phyloP scores from a whole-genome alignment of 2,329 filamentous ascomycete species.

The Phialemonium atrogriseum region DNA sequence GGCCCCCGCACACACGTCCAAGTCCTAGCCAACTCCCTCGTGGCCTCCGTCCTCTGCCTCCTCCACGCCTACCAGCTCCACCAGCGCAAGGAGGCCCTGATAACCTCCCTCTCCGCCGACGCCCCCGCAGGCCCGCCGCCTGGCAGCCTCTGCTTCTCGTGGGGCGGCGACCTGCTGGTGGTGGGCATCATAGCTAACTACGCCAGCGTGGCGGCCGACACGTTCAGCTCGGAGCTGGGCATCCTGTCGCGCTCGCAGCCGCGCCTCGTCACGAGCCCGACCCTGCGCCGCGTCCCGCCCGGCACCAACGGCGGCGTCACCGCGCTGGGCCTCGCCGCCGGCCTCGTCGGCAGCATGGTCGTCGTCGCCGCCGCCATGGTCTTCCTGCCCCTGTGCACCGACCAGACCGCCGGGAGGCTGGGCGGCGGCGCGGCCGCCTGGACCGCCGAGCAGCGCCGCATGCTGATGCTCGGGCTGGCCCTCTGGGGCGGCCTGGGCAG shows the following conservation, averaged over 20 bases:
- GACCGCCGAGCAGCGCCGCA: slow-evolving; percentile 34
- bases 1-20: slow-evolving; percentile 78
- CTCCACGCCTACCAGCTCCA: slow-evolving; percentile 53
- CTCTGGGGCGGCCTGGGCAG: slow-evolving; percentile 72
- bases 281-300: slow-evolving; percentile 68
- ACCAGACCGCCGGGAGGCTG: slow-evolving; percentile 24
- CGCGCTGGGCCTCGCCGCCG: slow-evolving; percentile 61
- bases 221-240: slow-evolving; percentile 89
- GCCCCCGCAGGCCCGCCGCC: slow-evolving; percentile 12
- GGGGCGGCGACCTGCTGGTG: slow-evolving; percentile 54
- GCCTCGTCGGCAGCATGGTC: slow-evolving; percentile 64
- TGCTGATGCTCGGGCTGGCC: slow-evolving; percentile 51
- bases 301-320: slow-evolving; percentile 95
- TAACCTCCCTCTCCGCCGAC: slow-evolving; percentile 20
- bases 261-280: slow-evolving; percentile 76
- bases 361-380: slow-evolving; percentile 57
- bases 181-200: slow-evolving; percentile 73
- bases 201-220: slow-evolving; percentile 85
- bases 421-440: slow-evolving; percentile 41
- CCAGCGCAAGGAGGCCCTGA: slow-evolving; percentile 32
- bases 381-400: slow-evolving; percentile 60
- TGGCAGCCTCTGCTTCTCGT: slow-evolving; percentile 46
- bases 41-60: slow-evolving; percentile 58
- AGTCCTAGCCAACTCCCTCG: slow-evolving; percentile 79
- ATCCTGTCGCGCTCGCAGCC: slow-evolving; percentile 73